These are phyloP conservation scores for Phytophthora rubi DNA, from an alignment of 352 stramenopile genomes.

Conservation along the genomic window DNA sequence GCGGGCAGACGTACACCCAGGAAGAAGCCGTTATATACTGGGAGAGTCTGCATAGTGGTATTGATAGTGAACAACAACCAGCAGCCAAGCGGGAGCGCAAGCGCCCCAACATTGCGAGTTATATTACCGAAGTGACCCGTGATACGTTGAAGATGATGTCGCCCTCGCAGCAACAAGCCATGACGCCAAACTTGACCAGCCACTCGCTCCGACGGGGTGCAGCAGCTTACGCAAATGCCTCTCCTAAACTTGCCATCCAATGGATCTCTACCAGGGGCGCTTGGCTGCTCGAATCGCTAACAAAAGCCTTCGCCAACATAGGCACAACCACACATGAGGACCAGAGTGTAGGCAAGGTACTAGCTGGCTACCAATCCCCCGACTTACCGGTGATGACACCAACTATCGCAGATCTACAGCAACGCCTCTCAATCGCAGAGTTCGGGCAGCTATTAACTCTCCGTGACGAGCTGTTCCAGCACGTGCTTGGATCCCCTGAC, in stretches of 20 bases:
- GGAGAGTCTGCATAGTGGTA: not conserved
- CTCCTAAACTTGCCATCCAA: slow-evolving; percentile 26
- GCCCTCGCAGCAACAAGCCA: not conserved
- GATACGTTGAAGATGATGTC: not conserved
- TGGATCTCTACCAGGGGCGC: slow-evolving; percentile 25
- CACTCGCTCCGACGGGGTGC: slow-evolving; percentile 5
- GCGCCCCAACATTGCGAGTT: slow-evolving; percentile 7
- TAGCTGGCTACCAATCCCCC: slow-evolving; percentile 13
- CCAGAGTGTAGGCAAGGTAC: slow-evolving; percentile 29
- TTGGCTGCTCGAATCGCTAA: slow-evolving; percentile 23
- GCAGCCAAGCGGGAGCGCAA: slow-evolving; percentile 3
- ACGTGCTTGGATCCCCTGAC: no score
- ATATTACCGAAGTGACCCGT: slow-evolving; percentile 11
- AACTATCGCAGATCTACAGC: slow-evolving; percentile 3
- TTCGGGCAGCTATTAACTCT: not conserved
- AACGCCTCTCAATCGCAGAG: not conserved
- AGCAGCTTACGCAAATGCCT: slow-evolving; percentile 19
- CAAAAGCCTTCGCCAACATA: slow-evolving; percentile 34
- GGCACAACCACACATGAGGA: not conserved
- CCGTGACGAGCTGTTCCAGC: no score
- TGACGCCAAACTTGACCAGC: slow-evolving; percentile 4
- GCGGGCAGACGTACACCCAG: not conserved
- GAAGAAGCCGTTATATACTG: slow-evolving; percentile 11
- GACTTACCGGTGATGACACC: slow-evolving; percentile 19
- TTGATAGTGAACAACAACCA: not conserved